Base-by-base conservation (phyloP, 2,329 filamentous ascomycete genomes). In the Microcyclospora tardicrescens region DNA sequence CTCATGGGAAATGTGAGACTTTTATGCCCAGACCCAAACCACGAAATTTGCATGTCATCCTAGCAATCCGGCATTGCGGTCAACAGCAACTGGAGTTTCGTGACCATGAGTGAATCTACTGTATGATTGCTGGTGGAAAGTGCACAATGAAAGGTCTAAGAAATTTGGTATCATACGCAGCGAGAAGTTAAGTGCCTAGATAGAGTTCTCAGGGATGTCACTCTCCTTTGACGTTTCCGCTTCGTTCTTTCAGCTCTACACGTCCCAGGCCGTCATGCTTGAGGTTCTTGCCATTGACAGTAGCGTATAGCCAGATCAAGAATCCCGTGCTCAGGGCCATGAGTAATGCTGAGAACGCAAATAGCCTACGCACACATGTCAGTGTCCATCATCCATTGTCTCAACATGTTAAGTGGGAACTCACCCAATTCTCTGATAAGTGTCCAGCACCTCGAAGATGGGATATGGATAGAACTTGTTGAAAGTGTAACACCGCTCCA, bases 381-480 rank as follows among this genome's bases (percentile, higher is more conserved):
- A 32, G 30, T n/a, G 14, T 5, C 12, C 4, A 5, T 32, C 30
- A 6, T 32, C 10, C 12, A 15, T 10, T 32, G 4, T 4, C 30
- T 1, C 6, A 29, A 24, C 19, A 24, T 32, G 5, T 5, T 10
- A 32, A 33, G 27, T 39, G 31, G 8, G 6, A 19, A 19, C 34
- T 11, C 10, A 65, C 0, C 73, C 61, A 8, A 77, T 64, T 14
- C 87, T 73, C 53, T 85, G 78, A 35, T 64, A 56, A 0, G 76
- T 81, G 36, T 67, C 70, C 32, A 93, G 63, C 33, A 82, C 57
- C 8, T 68, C 77, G 46, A 95, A 89, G 16, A 94, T 71, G 1
- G 87, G 86, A 59, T 95, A 94, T 0, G 86, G 85, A 50, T 93
- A 93, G 49, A 70, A 78, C 38, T 78, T 75, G 50, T 85, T 85